Evolutionary conservation across 2,329 filamentous ascomycete species (phyloP), one percentile per base, ranked within the genome.

Genomic region (Cladorrhinum sp.): DNA sequence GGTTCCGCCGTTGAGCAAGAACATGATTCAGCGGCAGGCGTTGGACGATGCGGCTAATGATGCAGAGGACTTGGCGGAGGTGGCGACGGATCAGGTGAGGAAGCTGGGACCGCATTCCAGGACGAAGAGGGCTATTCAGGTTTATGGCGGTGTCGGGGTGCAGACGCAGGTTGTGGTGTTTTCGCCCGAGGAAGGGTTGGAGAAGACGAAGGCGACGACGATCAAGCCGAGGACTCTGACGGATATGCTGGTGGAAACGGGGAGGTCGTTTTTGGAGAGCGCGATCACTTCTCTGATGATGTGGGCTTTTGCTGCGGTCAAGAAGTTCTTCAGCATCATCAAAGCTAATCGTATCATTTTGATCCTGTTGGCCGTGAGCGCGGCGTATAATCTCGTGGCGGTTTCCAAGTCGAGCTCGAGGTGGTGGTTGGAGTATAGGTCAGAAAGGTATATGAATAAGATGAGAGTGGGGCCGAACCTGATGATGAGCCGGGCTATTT

Each of bases 391-490:
- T 70, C 75, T 89, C 21, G 82, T 92, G 66, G 86, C 93, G 70
- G 87, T 90, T 0, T 90, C 89, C 12, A 85, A 87, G 64, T 87
- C 91, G 71, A 84, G 85, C 6, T 86, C 87, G 68, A 80, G 83
- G 1, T 98, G 92, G 92, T 96, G 91, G 89, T 82, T 85, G 51
- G 94, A 98, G 76, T 85, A 92, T 60, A 88, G 85, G 62, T 92
- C 93, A 1, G 84, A 83, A 16, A 87, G 82, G 46, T 96, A 94
- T 73, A 95, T 99, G 92, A 79, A 80, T 33, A 82, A 87, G 12
- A 77, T 98, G 14, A 94, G 94, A 9, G 86, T 98, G 7, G 83
- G 84, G 2, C 91, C 93, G 7, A 89, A 96, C 67, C 75, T 82
- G 20, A 83, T 89, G 64, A 94, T 97, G 90, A 90, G 89, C 75